A percentile compares a stretch with the other conserved stretches of the same genome.
Conservation (phyloP, 768 basidiomycete genomes). For the Mrakia hoshinonis region DNA sequence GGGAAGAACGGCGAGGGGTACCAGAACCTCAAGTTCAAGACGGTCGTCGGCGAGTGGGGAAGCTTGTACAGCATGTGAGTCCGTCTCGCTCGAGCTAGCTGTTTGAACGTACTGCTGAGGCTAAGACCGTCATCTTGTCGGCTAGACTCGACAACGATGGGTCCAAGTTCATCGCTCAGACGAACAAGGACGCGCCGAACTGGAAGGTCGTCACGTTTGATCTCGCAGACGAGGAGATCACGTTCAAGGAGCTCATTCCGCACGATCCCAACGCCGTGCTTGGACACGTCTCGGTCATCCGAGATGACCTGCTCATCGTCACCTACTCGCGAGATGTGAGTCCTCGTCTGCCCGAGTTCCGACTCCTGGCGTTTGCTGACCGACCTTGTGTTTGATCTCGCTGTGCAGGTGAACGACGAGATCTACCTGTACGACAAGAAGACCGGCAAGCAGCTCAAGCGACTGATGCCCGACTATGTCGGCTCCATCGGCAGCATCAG, state of each 20-base stretch:
- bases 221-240: conserved; percentile 45
- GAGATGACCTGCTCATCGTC: conserved; percentile 52
- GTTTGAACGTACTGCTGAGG: not conserved
- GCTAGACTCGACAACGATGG: conserved; percentile 58
- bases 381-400: not conserved
- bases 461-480: conserved; percentile 58
- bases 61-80: conserved; percentile 45
- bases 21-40: conserved; percentile 61
- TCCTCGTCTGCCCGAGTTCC: not conserved
- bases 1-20: conserved; percentile 48
- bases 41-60: conserved; percentile 60
- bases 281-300: conserved; percentile 47
- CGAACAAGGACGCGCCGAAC: conserved; percentile 58
- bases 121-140: not conserved
- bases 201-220: conserved; percentile 61
- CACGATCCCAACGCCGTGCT: conserved; percentile 60
- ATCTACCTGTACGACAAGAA: conserved; percentile 58
- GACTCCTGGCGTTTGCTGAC: not conserved
- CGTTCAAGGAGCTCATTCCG: conserved; percentile 56
- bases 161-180: conserved; percentile 54
- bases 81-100: not conserved
- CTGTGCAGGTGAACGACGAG: conserved; percentile 63
- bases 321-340: conserved; percentile 66
- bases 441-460: conserved; percentile 49
- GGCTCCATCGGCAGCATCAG: conserved; percentile 54